Conservation (phyloP, 2,329 filamentous ascomycete species). For the Colletotrichum tropicicola region DNA sequence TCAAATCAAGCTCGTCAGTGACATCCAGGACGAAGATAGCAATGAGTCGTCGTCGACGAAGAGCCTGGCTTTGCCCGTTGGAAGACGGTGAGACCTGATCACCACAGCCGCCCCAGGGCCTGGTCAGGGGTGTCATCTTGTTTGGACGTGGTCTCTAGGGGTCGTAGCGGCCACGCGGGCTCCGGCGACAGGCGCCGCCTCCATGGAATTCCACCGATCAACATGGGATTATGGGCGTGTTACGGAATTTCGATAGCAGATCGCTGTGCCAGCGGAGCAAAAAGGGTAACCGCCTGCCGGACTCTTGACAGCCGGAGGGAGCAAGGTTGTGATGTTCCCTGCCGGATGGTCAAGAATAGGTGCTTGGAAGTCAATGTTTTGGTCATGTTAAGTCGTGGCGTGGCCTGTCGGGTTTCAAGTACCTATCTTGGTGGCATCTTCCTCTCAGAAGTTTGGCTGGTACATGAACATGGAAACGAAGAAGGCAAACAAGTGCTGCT, state of each 20-base stretch:
- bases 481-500: not conserved
- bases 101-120: constrained; percentile 25
- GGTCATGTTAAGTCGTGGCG: not conserved
- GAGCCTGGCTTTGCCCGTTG: constrained; percentile 15
- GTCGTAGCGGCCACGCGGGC: constrained; percentile 9
- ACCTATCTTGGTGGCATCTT: not conserved
- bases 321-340: not conserved
- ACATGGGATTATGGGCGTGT: constrained; percentile 6
- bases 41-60: constrained; percentile 10
- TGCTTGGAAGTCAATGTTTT: not conserved
- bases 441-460: constrained; percentile 1
- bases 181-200: not conserved
- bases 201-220: constrained; percentile 19
- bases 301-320: not conserved
- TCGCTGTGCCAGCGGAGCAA: not conserved
- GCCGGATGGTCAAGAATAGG: not conserved
- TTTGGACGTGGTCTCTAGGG: constrained; percentile 16
- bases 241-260: constrained; percentile 15
- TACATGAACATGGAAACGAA: not conserved
- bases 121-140: constrained; percentile 13
- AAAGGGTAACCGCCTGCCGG: not conserved
- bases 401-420: not conserved
- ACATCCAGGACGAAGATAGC: constrained; percentile 1
- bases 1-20: constrained; percentile 4
- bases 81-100: constrained; percentile 29